Conservation (phyloP, 2,329 filamentous ascomycete species). For the Colletotrichum limetticola region DNA sequence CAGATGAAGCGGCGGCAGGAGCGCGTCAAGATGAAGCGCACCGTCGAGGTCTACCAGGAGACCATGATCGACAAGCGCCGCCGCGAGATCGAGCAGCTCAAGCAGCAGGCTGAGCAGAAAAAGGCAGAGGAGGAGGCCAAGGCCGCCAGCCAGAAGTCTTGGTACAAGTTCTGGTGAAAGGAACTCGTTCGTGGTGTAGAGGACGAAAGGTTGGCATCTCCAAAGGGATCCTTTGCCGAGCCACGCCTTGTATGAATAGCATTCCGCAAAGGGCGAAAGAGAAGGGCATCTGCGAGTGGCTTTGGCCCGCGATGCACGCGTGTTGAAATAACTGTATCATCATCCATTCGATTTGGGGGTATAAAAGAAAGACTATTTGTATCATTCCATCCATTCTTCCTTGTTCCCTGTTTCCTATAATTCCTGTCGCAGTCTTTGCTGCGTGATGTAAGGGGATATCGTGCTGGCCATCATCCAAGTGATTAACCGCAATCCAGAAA, state of each 20-base stretch:
- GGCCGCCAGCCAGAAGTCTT: conserved; percentile 49
- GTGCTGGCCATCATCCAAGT: conserved; percentile 5
- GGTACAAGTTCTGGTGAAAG: conserved; percentile 68
- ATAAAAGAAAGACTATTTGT: conserved; percentile 35
- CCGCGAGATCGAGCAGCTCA: conserved; percentile 54
- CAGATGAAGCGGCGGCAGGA: conserved; percentile 79
- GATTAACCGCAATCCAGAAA: neutral
- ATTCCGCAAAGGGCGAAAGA: neutral
- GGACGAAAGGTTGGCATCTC: neutral
- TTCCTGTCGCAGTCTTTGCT: neutral
- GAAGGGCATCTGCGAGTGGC: neutral
- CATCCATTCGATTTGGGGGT: conserved; percentile 23
- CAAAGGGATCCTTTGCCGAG: neutral
- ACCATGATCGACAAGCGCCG: conserved; percentile 53
- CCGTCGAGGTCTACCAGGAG: conserved; percentile 73
- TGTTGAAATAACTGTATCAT: conserved; percentile 14
- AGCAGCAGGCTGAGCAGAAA: conserved; percentile 41
- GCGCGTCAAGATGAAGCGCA: conserved; percentile 83
- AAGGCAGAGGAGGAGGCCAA: conserved; percentile 48
- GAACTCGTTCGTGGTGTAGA: neutral
- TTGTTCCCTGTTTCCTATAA: neutral
- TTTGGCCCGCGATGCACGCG: neutral
- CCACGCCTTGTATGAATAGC: neutral
- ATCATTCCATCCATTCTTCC: conserved; percentile 9
- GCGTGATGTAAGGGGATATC: conserved; percentile 5